Evolutionary conservation across 2,329 filamentous ascomycete genomes (phyloP).

Genomic region (Colletotrichum filicis): DNA sequence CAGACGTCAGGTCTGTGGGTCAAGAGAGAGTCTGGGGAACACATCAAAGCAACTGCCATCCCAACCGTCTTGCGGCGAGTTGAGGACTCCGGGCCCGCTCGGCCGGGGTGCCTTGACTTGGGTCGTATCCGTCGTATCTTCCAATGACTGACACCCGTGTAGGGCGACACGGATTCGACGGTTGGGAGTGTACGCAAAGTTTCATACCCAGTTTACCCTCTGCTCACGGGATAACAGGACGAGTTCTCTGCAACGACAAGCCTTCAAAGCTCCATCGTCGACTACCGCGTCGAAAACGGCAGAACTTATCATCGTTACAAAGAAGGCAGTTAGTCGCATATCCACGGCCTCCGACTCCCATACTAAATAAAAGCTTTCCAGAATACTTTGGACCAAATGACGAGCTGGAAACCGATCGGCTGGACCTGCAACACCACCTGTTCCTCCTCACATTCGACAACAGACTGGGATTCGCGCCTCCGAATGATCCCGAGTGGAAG

Average conservation of each 20-base stretch:
- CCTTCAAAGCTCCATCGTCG: constrained; percentile 47
- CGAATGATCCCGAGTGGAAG: constrained; percentile 15
- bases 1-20: neutral
- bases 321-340: constrained; percentile 5
- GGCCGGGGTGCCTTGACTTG: constrained; percentile 3
- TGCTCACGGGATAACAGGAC: neutral
- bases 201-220: too few species aligned
- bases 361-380: neutral
- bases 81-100: neutral
- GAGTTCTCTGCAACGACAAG: constrained; percentile 9
- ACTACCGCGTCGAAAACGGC: constrained; percentile 50
- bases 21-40: neutral
- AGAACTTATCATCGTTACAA: constrained; percentile 47
- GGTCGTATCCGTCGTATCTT: neutral
- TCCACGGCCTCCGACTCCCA: too few species aligned
- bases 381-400: constrained; percentile 19
- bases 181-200: neutral
- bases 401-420: constrained; percentile 44
- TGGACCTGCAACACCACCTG: constrained; percentile 50
- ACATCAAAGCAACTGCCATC: neutral
- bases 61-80: neutral
- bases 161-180: constrained; percentile 11
- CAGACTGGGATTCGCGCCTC: constrained; percentile 44
- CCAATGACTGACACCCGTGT: neutral
- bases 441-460: constrained; percentile 45